phyloP scores from a whole-genome alignment of 352 stramenopile genomes.

The Globisporangium radiosum region DNA sequence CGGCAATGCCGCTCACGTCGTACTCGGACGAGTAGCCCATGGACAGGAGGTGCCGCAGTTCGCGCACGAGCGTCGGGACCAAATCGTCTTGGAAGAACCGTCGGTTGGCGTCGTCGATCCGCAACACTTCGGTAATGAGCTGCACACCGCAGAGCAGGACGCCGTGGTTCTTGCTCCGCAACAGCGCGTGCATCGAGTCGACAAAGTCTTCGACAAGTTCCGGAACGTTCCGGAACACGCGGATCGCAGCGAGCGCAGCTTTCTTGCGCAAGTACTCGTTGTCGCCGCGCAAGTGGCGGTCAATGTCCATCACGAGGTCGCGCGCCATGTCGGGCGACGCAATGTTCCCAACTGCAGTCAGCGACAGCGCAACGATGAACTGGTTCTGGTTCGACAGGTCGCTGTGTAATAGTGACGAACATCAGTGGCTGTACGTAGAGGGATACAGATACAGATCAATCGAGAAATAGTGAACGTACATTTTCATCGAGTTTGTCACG shows the following conservation, averaged over 20 bases:
- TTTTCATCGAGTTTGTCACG: conserved; percentile 99
- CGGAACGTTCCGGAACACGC: conserved; percentile 92
- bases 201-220: conserved; percentile 99
- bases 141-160: conserved; percentile 96
- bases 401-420: conserved; percentile 19
- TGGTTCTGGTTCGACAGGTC: conserved; percentile 92
- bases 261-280: conserved; percentile 98
- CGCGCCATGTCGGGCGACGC: conserved; percentile 94
- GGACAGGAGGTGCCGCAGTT: conserved; percentile 94
- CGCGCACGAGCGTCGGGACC: conserved; percentile 68
- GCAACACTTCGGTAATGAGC: conserved; percentile 93
- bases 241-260: conserved; percentile 91
- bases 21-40: conserved; percentile 98
- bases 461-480: conserved; percentile 33
- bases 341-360: conserved; percentile 98
- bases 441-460: no score
- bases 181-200: conserved; percentile 91
- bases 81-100: conserved; percentile 60
- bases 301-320: conserved; percentile 97
- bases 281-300: conserved; percentile 89
- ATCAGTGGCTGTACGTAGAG: not conserved
- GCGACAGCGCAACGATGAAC: conserved; percentile 94
- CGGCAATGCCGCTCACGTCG: conserved; percentile 96
- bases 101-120: conserved; percentile 69
- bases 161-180: conserved; percentile 95